These are phyloP conservation scores for Diaporthe aspalathi DNA, from an alignment of 2,329 filamentous ascomycete genomes.

Conservation along the genomic window DNA sequence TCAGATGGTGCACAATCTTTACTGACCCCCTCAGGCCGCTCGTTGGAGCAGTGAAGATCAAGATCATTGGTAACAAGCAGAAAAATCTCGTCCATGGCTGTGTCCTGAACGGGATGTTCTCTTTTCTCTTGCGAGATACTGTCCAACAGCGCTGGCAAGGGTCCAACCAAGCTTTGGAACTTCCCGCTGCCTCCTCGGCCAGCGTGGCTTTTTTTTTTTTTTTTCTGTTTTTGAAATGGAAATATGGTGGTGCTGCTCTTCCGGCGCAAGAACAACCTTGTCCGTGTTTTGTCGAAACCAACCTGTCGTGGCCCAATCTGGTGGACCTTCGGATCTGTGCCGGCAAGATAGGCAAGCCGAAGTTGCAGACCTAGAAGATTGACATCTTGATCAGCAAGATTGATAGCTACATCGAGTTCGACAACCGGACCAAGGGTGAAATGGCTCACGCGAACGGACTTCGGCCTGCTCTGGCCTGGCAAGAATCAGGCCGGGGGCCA, in stretches of 20 bases:
- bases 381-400: not conserved
- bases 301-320: not conserved
- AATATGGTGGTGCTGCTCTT: not conserved
- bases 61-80: not conserved
- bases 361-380: slow-evolving; percentile 2
- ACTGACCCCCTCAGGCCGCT: not conserved
- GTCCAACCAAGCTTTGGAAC: not conserved
- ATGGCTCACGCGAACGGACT: not conserved
- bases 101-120: not conserved
- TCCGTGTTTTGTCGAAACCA: too few relatives aligned
- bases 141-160: not conserved
- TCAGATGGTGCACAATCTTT: not conserved
- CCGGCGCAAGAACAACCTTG: not conserved
- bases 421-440: not conserved
- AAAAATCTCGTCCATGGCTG: not conserved
- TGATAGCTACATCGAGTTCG: not conserved
- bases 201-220: not conserved
- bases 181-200: not conserved
- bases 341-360: not conserved
- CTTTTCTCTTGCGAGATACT: not conserved
- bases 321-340: slow-evolving; percentile 8
- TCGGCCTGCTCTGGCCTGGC: not conserved
- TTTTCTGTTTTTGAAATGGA: not conserved
- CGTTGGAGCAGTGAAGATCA: not conserved
- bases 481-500: not conserved